Conservation (phyloP, 2,329 filamentous ascomycete species). For the Hortaea sp. region DNA sequence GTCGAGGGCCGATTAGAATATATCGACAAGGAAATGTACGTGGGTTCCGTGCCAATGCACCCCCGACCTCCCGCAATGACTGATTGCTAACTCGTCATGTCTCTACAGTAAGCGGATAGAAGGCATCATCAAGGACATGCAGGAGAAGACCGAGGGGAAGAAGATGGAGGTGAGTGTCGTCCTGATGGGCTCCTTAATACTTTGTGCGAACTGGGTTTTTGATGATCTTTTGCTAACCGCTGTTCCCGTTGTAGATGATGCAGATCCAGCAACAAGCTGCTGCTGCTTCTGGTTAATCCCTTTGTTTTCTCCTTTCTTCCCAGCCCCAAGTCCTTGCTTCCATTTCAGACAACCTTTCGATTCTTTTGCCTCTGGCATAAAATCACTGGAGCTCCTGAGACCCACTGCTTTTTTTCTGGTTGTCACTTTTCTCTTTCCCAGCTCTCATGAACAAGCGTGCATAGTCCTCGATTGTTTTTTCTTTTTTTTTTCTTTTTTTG, state of each 20-base stretch:
- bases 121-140: constrained; percentile 52
- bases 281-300: neutral
- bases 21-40: constrained; percentile 87
- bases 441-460: no score
- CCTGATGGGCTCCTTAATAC: no score
- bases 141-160: constrained; percentile 55
- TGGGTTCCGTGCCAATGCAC: constrained; percentile 9
- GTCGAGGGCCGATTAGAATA: constrained; percentile 87
- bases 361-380: no score
- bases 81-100: no score
- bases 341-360: neutral
- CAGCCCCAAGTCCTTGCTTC: neutral
- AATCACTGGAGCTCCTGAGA: no score
- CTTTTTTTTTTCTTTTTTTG: no score
- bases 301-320: neutral
- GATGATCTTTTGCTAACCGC: neutral
- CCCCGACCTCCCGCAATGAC: neutral
- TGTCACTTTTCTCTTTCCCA: no score
- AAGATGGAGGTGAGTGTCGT: constrained; percentile 48
- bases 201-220: no score
- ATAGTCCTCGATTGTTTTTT: no score
- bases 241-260: constrained; percentile 26
- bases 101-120: constrained; percentile 54
- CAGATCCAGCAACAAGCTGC: constrained; percentile 32
- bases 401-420: no score